Conservation (phyloP, 768 basidiomycete genomes). For the Leucocoprinus leucothites region DNA sequence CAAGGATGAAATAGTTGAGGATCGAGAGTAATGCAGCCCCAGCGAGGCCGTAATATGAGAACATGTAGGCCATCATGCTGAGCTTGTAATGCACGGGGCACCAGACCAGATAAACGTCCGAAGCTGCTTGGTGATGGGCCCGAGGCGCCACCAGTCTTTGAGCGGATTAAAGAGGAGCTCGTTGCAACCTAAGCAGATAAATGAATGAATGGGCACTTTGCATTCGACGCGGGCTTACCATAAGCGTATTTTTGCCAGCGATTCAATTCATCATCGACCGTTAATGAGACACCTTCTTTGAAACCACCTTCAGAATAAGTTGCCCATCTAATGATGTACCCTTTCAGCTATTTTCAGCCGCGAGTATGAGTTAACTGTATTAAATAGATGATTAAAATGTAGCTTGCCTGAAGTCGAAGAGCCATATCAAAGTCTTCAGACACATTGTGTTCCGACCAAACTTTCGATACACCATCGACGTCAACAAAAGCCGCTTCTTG, state of each 20-base stretch:
- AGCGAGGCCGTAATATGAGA: constrained; percentile 63
- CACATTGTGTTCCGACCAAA: constrained; percentile 82
- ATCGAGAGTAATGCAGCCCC: constrained; percentile 59
- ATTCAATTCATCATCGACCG: constrained; percentile 87
- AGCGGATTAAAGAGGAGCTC: constrained; percentile 87
- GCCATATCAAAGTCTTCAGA: constrained; percentile 88
- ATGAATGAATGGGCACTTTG: constrained; percentile 4
- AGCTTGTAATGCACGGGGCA: constrained; percentile 85
- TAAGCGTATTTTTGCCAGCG: constrained; percentile 90
- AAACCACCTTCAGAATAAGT: constrained; percentile 84
- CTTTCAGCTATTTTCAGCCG: constrained; percentile 38
- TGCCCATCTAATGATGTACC: constrained; percentile 81
- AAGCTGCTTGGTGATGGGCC: constrained; percentile 82
- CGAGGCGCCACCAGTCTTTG: constrained; percentile 69
- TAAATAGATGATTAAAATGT: neutral
- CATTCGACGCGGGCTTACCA: constrained; percentile 41
- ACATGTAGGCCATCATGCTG: constrained; percentile 73
- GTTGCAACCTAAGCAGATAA: constrained; percentile 47
- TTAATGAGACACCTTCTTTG: constrained; percentile 89
- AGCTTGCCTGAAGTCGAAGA: constrained; percentile 49
- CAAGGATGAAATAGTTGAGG: constrained; percentile 70
- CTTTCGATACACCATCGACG: constrained; percentile 54
- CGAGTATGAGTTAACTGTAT: constrained; percentile 53
- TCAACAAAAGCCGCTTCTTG: constrained; percentile 84
- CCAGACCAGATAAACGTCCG: constrained; percentile 72